Evolutionary conservation across 108 stramenopile species (phyloP).

Genomic region (Fragilariopsis cylindrus): DNA sequence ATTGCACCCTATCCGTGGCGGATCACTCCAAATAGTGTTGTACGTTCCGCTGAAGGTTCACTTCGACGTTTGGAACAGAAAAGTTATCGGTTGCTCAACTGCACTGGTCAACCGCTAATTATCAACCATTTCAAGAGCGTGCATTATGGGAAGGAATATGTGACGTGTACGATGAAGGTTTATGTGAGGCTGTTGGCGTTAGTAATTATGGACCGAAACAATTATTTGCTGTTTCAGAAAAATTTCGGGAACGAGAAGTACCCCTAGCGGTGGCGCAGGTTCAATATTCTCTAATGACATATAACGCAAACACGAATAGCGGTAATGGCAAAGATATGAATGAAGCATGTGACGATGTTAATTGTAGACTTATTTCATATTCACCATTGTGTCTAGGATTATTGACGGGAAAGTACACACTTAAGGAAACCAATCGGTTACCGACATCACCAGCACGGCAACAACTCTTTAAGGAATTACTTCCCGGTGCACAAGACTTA

Average conservation of each 20-base stretch:
- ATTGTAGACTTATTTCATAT: constrained; percentile 78
- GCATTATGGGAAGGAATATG: constrained; percentile 84
- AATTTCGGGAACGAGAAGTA: constrained; percentile 65
- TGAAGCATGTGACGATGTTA: constrained; percentile 68
- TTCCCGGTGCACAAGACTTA: constrained; percentile 70
- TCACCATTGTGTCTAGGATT: constrained; percentile 82
- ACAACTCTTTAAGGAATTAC: constrained; percentile 79
- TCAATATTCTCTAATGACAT: constrained; percentile 84
- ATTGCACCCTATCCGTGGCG: constrained; percentile 89
- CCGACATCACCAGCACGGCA: constrained; percentile 59
- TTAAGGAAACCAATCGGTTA: constrained; percentile 68
- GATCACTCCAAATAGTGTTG: constrained; percentile 59
- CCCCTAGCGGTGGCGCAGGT: constrained; percentile 83
- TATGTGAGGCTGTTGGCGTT: constrained; percentile 82
- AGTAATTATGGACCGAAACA: constrained; percentile 80
- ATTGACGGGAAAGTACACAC: constrained; percentile 75
- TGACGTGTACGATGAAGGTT: constrained; percentile 74
- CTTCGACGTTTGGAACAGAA: constrained; percentile 67
- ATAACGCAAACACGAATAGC: constrained; percentile 24
- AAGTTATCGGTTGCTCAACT: constrained; percentile 77
- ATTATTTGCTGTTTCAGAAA: constrained; percentile 40
- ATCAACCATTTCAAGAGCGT: constrained; percentile 77
- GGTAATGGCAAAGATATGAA: constrained; percentile 59
- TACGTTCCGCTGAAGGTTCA: constrained; percentile 65
- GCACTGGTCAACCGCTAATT: constrained; percentile 87